Conservation (phyloP, 1,284 basidiomycete genomes). For the Ceratorhiza oryzae-sativae region DNA sequence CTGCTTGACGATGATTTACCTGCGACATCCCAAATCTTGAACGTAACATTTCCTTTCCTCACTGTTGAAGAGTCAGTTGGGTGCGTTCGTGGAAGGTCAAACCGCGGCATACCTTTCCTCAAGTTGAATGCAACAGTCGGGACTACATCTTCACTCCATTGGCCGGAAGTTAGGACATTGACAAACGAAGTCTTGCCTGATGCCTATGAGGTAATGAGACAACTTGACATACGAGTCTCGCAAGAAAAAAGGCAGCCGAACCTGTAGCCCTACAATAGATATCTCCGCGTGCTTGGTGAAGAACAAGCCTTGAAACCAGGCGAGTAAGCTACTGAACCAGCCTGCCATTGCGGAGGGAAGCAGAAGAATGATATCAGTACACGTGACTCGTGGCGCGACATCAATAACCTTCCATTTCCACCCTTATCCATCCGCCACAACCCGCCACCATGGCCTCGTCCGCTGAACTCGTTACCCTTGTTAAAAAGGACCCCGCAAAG, state of each 20-base stretch:
- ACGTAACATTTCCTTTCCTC: conserved; percentile 85
- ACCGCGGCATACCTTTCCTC: conserved; percentile 54
- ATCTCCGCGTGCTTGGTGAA: conserved; percentile 93
- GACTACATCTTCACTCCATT: conserved; percentile 94
- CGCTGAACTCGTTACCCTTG: conserved; percentile 9
- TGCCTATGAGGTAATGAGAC: conserved; percentile 61
- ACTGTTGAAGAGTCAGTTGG: conserved; percentile 58
- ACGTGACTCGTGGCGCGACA: conserved; percentile 17
- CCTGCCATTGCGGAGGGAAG: conserved; percentile 57
- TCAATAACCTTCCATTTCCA: not conserved
- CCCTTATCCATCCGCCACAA: conserved; percentile 15
- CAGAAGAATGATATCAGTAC: conserved; percentile 36
- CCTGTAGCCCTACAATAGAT: conserved; percentile 92
- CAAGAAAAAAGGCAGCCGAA: conserved; percentile 47
- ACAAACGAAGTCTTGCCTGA: conserved; percentile 96
- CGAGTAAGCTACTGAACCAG: conserved; percentile 70
- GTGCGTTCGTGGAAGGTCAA: too few species aligned
- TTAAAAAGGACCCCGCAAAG: conserved; percentile 35
- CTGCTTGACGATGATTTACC: conserved; percentile 54
- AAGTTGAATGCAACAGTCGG: conserved; percentile 95
- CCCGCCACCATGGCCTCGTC: conserved; percentile 20
- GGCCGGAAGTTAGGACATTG: conserved; percentile 86
- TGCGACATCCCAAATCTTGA: conserved; percentile 97
- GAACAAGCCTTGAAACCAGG: conserved; percentile 65
- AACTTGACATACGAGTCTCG: conserved; percentile 11